phyloP scores from a whole-genome alignment of 768 basidiomycete genomes.

The Pulveroboletus ravenelii region DNA sequence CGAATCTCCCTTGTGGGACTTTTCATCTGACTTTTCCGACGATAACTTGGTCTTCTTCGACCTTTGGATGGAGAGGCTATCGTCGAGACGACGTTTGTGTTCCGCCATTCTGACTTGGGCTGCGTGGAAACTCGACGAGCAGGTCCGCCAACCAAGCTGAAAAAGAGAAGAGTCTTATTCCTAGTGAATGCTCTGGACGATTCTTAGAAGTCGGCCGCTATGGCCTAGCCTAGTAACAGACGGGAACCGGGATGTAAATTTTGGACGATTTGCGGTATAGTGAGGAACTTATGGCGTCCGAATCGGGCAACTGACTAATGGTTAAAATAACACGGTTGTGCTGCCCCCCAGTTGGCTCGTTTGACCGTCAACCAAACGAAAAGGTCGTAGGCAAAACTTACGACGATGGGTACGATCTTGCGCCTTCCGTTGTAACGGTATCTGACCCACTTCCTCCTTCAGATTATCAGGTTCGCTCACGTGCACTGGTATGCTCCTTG shows the following conservation, averaged over 20 bases:
- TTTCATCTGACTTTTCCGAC: slow-evolving; percentile 24
- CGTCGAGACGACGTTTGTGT: slow-evolving; percentile 61
- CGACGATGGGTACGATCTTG: slow-evolving; percentile 30
- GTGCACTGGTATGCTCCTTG: neutral
- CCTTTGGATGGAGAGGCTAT: slow-evolving; percentile 42
- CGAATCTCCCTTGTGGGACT: slow-evolving; percentile 22
- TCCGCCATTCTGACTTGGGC: slow-evolving; percentile 34
- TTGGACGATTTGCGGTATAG: neutral
- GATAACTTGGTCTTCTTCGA: slow-evolving; percentile 59
- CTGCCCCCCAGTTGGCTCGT: neutral
- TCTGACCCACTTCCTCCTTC: slow-evolving; percentile 9
- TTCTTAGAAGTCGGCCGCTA: neutral
- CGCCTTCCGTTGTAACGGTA: neutral
- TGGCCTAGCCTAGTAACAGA: neutral
- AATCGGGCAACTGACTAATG: slow-evolving; percentile 13
- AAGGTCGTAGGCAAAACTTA: neutral
- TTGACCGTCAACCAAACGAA: slow-evolving; percentile 6
- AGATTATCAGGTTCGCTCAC: slow-evolving; percentile 66
- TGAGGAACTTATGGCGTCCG: neutral
- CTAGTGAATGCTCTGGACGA: neutral
- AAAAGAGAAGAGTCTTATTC: neutral
- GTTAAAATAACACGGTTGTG: neutral
- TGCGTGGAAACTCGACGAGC: neutral
- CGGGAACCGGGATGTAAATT: slow-evolving; percentile 5
- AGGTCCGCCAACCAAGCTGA: neutral